A percentile compares a stretch with the other conserved stretches of the same genome.
phyloP scores from a whole-genome alignment of 495 filamentous ascomycete species.

The Penicillium maclennaniae region DNA sequence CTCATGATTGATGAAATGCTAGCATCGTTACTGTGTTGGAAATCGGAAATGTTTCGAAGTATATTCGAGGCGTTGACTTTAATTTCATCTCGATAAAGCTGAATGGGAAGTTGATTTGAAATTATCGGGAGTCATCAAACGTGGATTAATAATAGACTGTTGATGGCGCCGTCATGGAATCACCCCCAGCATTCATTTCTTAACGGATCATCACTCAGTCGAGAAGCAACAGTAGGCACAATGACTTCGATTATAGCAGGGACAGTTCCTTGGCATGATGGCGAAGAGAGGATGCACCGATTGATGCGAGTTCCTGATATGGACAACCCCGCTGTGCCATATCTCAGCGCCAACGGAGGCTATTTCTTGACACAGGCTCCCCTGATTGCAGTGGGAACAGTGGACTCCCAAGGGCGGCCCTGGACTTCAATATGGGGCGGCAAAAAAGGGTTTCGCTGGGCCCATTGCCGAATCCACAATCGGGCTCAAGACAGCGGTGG shows the following conservation, averaged over 20 bases:
- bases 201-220: neutral
- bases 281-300: constrained; percentile 48
- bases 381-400: constrained; percentile 36
- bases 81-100: neutral
- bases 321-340: constrained; percentile 60
- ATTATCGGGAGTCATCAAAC: neutral
- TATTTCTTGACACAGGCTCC: constrained; percentile 55
- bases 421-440: neutral
- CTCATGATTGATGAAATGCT: neutral
- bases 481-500: neutral
- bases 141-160: neutral
- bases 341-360: constrained; percentile 48
- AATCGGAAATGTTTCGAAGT: neutral
- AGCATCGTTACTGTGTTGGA: neutral
- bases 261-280: constrained; percentile 46
- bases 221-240: neutral
- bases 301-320: constrained; percentile 41
- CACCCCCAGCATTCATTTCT: neutral
- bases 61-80: neutral
- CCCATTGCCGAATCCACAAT: neutral
- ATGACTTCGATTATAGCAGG: constrained; percentile 32
- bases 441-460: neutral
- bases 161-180: neutral
- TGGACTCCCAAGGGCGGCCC: neutral
- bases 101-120: neutral